A percentile compares a stretch with the other conserved stretches of the same genome.
These are phyloP conservation scores for Hygrocybe coccinea DNA, from an alignment of 768 basidiomycete genomes.

Conservation along the genomic window DNA sequence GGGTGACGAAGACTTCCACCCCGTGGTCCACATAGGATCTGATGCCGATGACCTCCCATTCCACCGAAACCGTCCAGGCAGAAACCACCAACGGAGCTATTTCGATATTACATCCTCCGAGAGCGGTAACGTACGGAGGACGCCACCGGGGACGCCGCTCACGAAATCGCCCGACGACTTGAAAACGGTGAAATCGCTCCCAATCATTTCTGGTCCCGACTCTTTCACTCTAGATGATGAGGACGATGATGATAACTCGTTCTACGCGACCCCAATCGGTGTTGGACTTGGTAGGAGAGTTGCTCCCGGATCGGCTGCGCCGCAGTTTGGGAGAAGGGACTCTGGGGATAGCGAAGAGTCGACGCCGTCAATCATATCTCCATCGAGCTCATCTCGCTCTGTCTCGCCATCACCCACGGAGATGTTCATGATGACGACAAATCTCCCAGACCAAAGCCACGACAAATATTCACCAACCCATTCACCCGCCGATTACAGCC, in stretches of 20 bases:
- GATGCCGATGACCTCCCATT: conserved; percentile 30
- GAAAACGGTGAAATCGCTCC: conserved; percentile 45
- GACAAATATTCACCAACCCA: conserved; percentile 13
- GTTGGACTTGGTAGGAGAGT: background rate
- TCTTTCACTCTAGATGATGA: conserved; percentile 33
- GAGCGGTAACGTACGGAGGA: background rate
- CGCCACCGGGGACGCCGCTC: background rate
- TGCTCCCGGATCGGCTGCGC: background rate
- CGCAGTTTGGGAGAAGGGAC: conserved; percentile 1
- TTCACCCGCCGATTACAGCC: conserved; percentile 48
- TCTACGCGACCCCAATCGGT: background rate
- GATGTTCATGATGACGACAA: conserved; percentile 21
- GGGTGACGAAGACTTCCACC: conserved; percentile 30
- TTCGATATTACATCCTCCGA: conserved; percentile 39
- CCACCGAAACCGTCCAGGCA: conserved; percentile 16
- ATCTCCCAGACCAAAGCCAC: conserved; percentile 6
- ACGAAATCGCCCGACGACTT: conserved; percentile 25
- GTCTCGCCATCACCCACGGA: conserved; percentile 40
- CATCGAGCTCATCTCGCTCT: conserved; percentile 41
- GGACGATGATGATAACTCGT: conserved; percentile 4
- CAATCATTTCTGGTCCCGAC: conserved; percentile 24
- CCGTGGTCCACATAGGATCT: conserved; percentile 15
- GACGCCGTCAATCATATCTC: conserved; percentile 45
- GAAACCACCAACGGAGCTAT: conserved; percentile 59
- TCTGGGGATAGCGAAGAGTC: conserved; percentile 34